Evolutionary conservation across 768 basidiomycete species (phyloP).

Genomic region (Trametes meyenii): DNA sequence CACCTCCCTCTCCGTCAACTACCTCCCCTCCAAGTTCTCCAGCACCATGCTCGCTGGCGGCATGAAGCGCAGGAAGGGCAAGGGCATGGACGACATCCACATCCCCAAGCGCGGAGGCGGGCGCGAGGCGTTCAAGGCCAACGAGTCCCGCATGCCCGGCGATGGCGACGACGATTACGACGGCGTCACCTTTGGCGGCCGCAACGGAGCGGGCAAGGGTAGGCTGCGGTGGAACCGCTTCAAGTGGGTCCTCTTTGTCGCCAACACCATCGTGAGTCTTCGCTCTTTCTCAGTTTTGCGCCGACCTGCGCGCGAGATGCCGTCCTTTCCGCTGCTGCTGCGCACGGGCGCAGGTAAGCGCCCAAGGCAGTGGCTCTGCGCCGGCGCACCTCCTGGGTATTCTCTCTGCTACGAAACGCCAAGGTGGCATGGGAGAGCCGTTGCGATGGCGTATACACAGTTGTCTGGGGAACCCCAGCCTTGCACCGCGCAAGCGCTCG

Average conservation of each 20-base stretch:
- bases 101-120: slow-evolving; percentile 71
- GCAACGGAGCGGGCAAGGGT: slow-evolving; percentile 43
- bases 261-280: slow-evolving; percentile 57
- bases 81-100: slow-evolving; percentile 36
- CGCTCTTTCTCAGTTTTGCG: not conserved
- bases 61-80: slow-evolving; percentile 43
- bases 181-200: slow-evolving; percentile 42
- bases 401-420: no score
- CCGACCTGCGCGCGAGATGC: not conserved
- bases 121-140: slow-evolving; percentile 54
- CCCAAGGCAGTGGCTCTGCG: no score
- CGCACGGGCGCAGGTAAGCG: no score
- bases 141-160: slow-evolving; percentile 43
- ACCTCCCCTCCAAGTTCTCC: slow-evolving; percentile 78
- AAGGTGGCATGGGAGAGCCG: not conserved
- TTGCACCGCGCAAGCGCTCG: not conserved
- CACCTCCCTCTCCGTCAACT: slow-evolving; percentile 64
- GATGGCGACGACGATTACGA: slow-evolving; percentile 43
- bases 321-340: no score
- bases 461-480: not conserved
- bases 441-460: not conserved
- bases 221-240: slow-evolving; percentile 77
- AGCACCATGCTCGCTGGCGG: slow-evolving; percentile 43
- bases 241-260: slow-evolving; percentile 77
- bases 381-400: no score